Conservation (phyloP, 106 monocot genomes). For the Dactylorhiza incarnata region DNA sequence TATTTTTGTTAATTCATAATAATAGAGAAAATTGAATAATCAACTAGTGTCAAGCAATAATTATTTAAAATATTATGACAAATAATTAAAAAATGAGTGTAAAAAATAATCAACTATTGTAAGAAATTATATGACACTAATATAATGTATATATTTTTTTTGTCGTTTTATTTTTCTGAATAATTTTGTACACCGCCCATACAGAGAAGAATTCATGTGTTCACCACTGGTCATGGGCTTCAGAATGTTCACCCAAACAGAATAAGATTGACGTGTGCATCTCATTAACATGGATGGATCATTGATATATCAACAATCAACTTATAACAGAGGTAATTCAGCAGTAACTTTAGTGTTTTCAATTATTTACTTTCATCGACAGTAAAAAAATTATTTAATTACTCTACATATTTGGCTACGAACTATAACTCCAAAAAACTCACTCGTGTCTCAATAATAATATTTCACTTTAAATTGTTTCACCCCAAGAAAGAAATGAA, state of each 20-base stretch:
- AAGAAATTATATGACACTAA: too few species aligned
- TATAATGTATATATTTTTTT: too few species aligned
- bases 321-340: background rate
- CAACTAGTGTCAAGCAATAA: too few species aligned
- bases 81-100: too few species aligned
- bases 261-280: background rate
- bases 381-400: background rate
- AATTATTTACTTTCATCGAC: background rate
- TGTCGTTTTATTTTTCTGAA: too few species aligned
- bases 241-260: background rate
- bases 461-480: background rate
- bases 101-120: too few species aligned
- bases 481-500: background rate
- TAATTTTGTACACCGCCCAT: too few species aligned
- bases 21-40: too few species aligned
- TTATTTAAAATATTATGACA: too few species aligned
- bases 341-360: background rate
- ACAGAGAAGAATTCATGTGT: too few species aligned
- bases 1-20: too few species aligned
- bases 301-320: background rate
- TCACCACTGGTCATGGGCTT: background rate
- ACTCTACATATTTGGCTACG: background rate
- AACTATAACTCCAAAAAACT: background rate
- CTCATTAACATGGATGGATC: background rate
- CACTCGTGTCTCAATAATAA: background rate